Evolutionary conservation across 148 eudicot genomes (phyloP).

Genomic region (Suaeda aralocaspica): DNA sequence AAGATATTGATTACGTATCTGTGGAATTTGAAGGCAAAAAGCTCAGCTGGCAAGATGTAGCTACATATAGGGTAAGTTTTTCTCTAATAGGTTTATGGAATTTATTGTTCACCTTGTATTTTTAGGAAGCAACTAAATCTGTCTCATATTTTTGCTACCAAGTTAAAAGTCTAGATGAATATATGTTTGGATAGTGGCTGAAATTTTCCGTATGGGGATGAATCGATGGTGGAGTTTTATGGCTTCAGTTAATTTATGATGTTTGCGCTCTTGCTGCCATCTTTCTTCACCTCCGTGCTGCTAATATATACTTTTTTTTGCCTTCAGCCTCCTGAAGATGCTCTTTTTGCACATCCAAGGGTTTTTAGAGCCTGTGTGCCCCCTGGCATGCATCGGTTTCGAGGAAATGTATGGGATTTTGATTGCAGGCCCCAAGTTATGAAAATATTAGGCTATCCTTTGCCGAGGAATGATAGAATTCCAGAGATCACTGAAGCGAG

Average conservation of each 20-base stretch:
- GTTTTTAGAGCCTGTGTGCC: conserved; percentile 97
- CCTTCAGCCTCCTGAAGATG: conserved; percentile 95
- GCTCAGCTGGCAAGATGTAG: conserved; percentile 93
- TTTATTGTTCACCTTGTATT: not conserved
- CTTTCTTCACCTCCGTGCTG: too few species aligned
- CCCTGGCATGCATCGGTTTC: conserved; percentile 95
- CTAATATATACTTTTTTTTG: conserved; percentile 8
- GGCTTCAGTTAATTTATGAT: too few species aligned
- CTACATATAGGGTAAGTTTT: conserved; percentile 68
- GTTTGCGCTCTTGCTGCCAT: too few species aligned
- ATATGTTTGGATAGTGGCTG: not conserved
- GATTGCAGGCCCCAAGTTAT: conserved; percentile 86
- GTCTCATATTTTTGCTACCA: too few species aligned
- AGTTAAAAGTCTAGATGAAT: not conserved
- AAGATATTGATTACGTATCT: conserved; percentile 92
- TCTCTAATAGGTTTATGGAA: not conserved
- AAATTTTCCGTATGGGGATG: not conserved
- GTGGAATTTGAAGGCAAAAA: conserved; percentile 84
- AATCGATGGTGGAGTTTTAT: too few species aligned
- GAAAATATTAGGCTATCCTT: conserved; percentile 73
- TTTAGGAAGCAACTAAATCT: not conserved
- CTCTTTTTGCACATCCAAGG: conserved; percentile 95
- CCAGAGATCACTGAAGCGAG: conserved; percentile 95
- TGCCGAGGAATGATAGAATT: conserved; percentile 57
- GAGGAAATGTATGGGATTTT: conserved; percentile 98